Evolutionary conservation across 768 basidiomycete genomes (phyloP).

Genomic region (Auricularia auricula-judae): DNA sequence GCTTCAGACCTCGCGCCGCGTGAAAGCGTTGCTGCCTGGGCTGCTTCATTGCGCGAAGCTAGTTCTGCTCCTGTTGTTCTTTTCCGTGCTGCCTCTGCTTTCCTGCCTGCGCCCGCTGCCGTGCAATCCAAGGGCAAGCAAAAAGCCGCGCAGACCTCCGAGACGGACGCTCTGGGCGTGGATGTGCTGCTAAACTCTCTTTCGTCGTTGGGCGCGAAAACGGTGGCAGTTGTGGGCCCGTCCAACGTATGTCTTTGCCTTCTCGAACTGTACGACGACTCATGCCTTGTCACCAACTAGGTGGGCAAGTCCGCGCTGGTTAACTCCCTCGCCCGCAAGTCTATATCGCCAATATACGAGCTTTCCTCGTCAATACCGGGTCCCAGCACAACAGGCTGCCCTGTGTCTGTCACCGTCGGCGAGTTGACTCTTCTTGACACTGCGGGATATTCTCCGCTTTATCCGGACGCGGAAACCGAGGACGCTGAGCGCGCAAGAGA

Average conservation of each 20-base stretch:
- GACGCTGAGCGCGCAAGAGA: conserved; percentile 47
- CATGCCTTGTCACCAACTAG: conserved; percentile 22
- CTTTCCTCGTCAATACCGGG: conserved; percentile 36
- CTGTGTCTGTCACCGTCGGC: conserved; percentile 49
- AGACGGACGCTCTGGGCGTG: conserved; percentile 51
- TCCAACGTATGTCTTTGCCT: conserved; percentile 49
- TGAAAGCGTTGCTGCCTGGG: conserved; percentile 66
- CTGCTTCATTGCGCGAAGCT: conserved; percentile 38
- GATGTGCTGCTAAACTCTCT: conserved; percentile 42
- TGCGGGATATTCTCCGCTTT: conserved; percentile 63
- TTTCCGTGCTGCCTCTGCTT: conserved; percentile 64
- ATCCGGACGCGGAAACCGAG: conserved; percentile 26
- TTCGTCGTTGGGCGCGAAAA: conserved; percentile 36
- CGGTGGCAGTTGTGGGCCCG: conserved; percentile 73
- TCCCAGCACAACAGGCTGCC: conserved; percentile 61
- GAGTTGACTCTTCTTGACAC: conserved; percentile 70
- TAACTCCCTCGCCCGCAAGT: conserved; percentile 56
- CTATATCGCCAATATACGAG: conserved; percentile 45
- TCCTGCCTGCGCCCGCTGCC: conserved; percentile 33
- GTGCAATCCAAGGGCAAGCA: conserved; percentile 24
- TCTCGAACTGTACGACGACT: not conserved
- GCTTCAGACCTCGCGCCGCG: conserved; percentile 66
- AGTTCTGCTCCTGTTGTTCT: conserved; percentile 47
- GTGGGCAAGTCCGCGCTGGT: conserved; percentile 78
- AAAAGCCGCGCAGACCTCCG: conserved; percentile 34